Evolutionary conservation across 2,329 filamentous ascomycete species (phyloP).

Genomic region (Neoascochyta sp.): DNA sequence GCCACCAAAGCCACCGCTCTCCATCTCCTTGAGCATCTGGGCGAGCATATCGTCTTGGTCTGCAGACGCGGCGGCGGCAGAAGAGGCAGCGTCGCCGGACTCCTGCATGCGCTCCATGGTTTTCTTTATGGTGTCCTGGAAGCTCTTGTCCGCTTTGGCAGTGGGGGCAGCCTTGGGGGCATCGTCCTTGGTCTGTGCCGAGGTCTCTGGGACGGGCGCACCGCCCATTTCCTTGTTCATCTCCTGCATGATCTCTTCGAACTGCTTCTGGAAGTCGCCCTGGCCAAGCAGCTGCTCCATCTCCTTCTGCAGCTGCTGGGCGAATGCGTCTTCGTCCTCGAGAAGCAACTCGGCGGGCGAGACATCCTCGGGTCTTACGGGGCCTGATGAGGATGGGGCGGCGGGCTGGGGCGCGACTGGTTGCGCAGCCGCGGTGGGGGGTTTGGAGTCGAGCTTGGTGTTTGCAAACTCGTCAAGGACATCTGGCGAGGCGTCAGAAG

Average conservation of each 20-base stretch:
- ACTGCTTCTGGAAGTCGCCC: constrained; percentile 70
- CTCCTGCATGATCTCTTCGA: constrained; percentile 75
- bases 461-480: constrained; percentile 88
- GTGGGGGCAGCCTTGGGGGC: constrained; percentile 7
- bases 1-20: constrained; percentile 54
- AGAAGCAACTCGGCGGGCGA: constrained; percentile 29
- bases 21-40: constrained; percentile 89
- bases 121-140: constrained; percentile 86
- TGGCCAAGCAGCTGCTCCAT: constrained; percentile 81
- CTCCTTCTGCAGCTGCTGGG: constrained; percentile 79
- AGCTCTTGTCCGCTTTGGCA: constrained; percentile 60
- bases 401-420: constrained; percentile 32
- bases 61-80: constrained; percentile 62
- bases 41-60: constrained; percentile 71
- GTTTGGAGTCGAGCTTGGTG: constrained; percentile 54
- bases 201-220: constrained; percentile 20
- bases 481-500: constrained; percentile 51
- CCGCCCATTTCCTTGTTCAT: constrained; percentile 44
- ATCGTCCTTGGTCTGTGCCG: constrained; percentile 15
- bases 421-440: constrained; percentile 26
- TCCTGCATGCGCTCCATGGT: constrained; percentile 97
- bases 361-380: constrained; percentile 35
- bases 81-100: constrained; percentile 80
- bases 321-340: constrained; percentile 64
- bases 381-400: constrained; percentile 39